Evolutionary conservation across 2,329 filamentous ascomycete species (phyloP), one percentile per base, ranked within the genome.

Genomic region (Ophiostoma montium): DNA sequence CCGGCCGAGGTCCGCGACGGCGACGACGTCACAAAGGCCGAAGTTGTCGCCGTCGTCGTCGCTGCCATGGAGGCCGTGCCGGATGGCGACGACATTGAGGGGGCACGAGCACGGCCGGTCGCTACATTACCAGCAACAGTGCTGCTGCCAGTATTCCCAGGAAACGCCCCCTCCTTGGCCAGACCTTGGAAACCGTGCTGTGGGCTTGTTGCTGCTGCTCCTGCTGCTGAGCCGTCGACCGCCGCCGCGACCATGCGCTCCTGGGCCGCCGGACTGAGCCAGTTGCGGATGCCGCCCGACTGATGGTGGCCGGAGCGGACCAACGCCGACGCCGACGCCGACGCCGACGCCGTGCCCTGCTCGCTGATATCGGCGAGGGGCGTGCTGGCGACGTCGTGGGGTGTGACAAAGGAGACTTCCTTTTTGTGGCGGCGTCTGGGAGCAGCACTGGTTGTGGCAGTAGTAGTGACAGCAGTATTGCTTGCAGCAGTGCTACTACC

Each of bases 371-470:
- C 39, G n/a, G 33, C 47, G 27, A 16, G 21, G 58, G 63, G 45
- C 21, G 36, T 21, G 12, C 19, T 27, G 55, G 57, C 52, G 60
- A 62, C 36, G 39, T 68, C 65, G 44, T 71, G 66, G 2, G 82
- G 80, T 48, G 82, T 78, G 21, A 83, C 65, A 48, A 86, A 85
- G 11, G 75, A 82, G 10, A 86, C 79, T 27, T 76, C 83, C 61
- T 86, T 88, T 50, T 80, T 48, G 46, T 73, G 47, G 60, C 57
- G n/a, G n/a, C n/a, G n/a, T n/a, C n/a, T n/a, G n/a, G n/a, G n/a
- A n/a, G n/a, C n/a, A n/a, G n/a, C n/a, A n/a, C n/a, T n/a, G n/a
- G n/a, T n/a, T n/a, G n/a, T n/a, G n/a, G n/a, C n/a, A n/a, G n/a
- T n/a, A n/a, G n/a, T n/a, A n/a, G n/a, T n/a, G n/a, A n/a, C n/a